phyloP scores from a whole-genome alignment of 192 early-diverging fungal genomes.

The Coemansia sp. region DNA sequence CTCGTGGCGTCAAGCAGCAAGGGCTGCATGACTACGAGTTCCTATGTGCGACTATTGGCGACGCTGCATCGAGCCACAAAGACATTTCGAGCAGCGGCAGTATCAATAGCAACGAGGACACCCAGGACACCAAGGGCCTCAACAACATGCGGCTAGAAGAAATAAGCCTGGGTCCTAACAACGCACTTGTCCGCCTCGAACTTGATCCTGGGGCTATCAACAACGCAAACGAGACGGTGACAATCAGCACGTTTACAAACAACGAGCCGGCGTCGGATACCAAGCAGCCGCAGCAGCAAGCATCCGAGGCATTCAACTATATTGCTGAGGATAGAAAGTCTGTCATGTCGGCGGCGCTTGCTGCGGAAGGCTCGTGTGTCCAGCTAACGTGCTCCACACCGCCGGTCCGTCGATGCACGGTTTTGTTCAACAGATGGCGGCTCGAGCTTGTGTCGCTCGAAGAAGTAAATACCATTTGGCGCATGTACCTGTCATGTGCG shows the following conservation, averaged over 20 bases:
- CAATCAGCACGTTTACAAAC: conserved; percentile 12
- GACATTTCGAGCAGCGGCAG: neutral
- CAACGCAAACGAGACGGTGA: conserved; percentile 2
- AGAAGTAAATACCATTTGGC: conserved; percentile 45
- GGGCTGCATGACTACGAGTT: conserved; percentile 49
- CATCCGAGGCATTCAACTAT: conserved; percentile 46
- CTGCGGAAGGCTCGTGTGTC: conserved; percentile 29
- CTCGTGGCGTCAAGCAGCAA: conserved; percentile 40
- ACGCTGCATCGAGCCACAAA: conserved; percentile 2
- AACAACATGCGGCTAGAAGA: neutral
- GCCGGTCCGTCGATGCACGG: conserved; percentile 27
- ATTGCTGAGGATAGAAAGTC: conserved; percentile 20
- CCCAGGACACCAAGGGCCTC: neutral
- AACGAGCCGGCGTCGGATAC: neutral
- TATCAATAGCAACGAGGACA: neutral
- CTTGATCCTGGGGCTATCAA: neutral
- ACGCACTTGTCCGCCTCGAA: neutral
- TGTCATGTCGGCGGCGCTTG: conserved; percentile 6
- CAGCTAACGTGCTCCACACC: conserved; percentile 48
- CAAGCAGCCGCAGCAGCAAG: conserved; percentile 14
- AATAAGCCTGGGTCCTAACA: neutral
- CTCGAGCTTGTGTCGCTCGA: conserved; percentile 36
- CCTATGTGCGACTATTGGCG: conserved; percentile 1
- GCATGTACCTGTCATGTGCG: conserved; percentile 52
- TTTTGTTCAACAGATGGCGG: conserved; percentile 37